Percentiles rank a stretch among this genome's conserved stretches.
phyloP scores from a whole-genome alignment of 2,329 filamentous ascomycete species.

The Alternaria novae-zelandiae region DNA sequence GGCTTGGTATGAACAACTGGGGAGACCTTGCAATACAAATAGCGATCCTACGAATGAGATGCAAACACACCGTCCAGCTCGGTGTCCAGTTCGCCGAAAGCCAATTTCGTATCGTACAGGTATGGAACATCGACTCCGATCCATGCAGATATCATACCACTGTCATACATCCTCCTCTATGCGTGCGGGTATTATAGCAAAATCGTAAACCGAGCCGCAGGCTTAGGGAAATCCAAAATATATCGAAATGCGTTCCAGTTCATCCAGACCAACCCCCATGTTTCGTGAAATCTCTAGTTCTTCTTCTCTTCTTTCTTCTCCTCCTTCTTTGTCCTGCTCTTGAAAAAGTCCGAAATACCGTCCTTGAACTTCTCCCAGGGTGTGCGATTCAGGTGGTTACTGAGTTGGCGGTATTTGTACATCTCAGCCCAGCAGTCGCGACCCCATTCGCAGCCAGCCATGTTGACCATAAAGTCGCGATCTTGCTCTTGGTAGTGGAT shows the following conservation, averaged over 20 bases:
- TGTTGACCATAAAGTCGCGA: conserved; percentile 94
- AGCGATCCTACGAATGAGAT: neutral
- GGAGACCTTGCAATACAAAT: neutral
- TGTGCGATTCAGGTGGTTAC: conserved; percentile 85
- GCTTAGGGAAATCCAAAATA: conserved; percentile 15
- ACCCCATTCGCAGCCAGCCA: conserved; percentile 97
- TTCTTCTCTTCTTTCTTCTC: conserved; percentile 25
- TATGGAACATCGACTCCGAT: conserved; percentile 3
- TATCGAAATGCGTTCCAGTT: conserved; percentile 9
- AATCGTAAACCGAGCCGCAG: conserved; percentile 12
- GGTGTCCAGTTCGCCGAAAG: neutral
- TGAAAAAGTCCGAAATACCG: conserved; percentile 50
- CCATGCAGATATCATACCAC: conserved; percentile 13
- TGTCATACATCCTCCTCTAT: conserved; percentile 9
- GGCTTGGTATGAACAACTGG: neutral
- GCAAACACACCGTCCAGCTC: neutral
- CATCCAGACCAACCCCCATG: neutral
- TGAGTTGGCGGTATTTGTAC: conserved; percentile 91
- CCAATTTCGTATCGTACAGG: conserved; percentile 9
- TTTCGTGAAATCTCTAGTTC: conserved; percentile 5
- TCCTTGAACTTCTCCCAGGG: conserved; percentile 73
- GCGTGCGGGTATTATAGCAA: conserved; percentile 18
- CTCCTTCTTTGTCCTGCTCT: conserved; percentile 36
- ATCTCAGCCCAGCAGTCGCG: conserved; percentile 98
- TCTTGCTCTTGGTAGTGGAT: conserved; percentile 88